Evolutionary conservation across 345 rosid species (phyloP).

Genomic region (Salix udensis): DNA sequence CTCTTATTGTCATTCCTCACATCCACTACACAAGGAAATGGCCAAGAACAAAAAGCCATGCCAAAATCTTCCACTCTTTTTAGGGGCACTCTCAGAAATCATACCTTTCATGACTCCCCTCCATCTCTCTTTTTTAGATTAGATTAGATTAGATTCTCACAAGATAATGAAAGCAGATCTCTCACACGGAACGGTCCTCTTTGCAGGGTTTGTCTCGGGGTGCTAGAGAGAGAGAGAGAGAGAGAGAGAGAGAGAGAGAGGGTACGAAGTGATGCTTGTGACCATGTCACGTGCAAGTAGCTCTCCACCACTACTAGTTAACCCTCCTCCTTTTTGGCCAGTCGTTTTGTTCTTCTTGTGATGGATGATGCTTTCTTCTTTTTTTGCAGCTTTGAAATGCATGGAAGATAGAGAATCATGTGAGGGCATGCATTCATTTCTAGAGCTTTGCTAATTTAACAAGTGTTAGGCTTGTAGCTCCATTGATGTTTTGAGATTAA

Average conservation of each 20-base stretch:
- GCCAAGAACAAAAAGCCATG: background rate
- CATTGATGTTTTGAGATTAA: too few species aligned
- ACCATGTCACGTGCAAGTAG: conserved; percentile 24
- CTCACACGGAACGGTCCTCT: conserved; percentile 27
- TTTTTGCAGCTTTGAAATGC: background rate
- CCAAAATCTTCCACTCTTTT: conserved; percentile 22
- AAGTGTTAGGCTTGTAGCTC: too few species aligned
- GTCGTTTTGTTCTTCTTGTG: background rate
- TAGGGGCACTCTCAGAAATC: conserved; percentile 7
- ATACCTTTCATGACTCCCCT: conserved; percentile 10
- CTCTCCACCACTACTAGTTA: conserved; percentile 10
- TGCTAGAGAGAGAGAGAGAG: background rate
- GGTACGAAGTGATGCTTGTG: conserved; percentile 11
- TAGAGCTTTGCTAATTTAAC: background rate
- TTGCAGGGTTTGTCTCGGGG: background rate
- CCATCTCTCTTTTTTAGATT: background rate
- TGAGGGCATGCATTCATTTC: background rate
- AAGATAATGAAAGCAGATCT: conserved; percentile 13
- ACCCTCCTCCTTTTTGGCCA: background rate
- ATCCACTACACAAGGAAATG: background rate
- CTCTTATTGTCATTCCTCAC: background rate
- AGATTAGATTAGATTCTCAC: conserved; percentile 26
- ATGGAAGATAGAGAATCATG: background rate
- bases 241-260: too few species aligned
- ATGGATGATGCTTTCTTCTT: background rate